A percentile compares a stretch with the other conserved stretches of the same genome.
phyloP scores from a whole-genome alignment of 2,329 filamentous ascomycete species.

The Talaromyces sp. region DNA sequence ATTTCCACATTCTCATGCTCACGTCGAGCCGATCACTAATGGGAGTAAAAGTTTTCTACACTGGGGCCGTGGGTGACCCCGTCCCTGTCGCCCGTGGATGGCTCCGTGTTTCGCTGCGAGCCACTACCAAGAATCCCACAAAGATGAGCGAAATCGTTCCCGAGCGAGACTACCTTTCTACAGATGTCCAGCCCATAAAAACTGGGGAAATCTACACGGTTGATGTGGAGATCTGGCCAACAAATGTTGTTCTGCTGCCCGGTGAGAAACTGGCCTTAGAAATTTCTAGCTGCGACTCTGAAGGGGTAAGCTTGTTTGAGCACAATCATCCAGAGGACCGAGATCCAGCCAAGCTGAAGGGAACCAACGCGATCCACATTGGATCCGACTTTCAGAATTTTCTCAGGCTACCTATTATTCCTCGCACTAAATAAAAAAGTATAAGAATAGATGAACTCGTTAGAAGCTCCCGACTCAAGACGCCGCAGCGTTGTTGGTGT shows the following conservation, averaged over 20 bases:
- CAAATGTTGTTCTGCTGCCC: conserved; percentile 25
- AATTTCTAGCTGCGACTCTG: neutral
- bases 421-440: neutral
- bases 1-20: too few species aligned
- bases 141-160: too few species aligned
- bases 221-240: conserved; percentile 39
- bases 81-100: too few species aligned
- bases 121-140: too few species aligned
- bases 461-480: too few species aligned
- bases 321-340: neutral
- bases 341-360: neutral
- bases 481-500: too few species aligned
- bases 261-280: neutral
- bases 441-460: too few species aligned
- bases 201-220: conserved; percentile 46
- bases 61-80: too few species aligned
- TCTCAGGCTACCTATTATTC: neutral
- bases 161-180: conserved; percentile 44
- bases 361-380: neutral
- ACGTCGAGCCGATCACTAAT: too few species aligned
- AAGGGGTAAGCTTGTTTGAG: neutral
- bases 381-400: neutral
- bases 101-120: too few species aligned
- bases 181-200: conserved; percentile 42
- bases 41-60: too few species aligned